Evolutionary conservation across 2,329 filamentous ascomycete species (phyloP).

Genomic region (Furcasterigmium furcatum): DNA sequence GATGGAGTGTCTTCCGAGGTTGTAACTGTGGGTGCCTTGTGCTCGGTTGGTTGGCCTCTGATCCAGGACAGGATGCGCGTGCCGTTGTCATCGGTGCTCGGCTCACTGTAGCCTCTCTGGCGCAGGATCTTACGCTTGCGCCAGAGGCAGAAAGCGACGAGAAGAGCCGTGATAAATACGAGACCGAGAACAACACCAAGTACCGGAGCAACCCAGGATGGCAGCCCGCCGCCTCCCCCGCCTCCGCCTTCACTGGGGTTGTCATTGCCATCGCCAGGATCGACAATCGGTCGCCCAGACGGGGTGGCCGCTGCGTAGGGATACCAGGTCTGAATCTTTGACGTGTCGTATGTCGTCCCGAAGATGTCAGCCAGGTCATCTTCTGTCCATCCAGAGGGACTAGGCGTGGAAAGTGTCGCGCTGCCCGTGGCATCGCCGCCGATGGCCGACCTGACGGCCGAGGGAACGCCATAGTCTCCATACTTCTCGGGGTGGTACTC

Average conservation of each 20-base stretch:
- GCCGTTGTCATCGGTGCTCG: conserved; percentile 41
- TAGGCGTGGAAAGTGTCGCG: conserved; percentile 66
- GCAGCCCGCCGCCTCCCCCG: conserved; percentile 36
- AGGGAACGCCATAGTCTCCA: conserved; percentile 67
- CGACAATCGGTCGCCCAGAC: conserved; percentile 18
- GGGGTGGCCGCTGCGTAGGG: conserved; percentile 46
- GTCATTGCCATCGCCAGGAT: conserved; percentile 4
- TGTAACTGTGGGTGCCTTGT: conserved; percentile 42
- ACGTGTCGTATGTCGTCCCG: conserved; percentile 47
- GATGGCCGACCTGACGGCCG: conserved; percentile 59
- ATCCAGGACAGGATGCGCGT: conserved; percentile 52
- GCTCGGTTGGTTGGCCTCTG: conserved; percentile 34
- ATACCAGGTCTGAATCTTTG: conserved; percentile 57
- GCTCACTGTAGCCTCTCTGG: conserved; percentile 30
- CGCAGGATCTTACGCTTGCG: conserved; percentile 42
- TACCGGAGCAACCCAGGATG: conserved; percentile 58
- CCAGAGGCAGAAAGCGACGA: conserved; percentile 50
- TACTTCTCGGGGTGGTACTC: conserved; percentile 64
- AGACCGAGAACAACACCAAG: conserved; percentile 59
- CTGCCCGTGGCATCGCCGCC: conserved; percentile 64
- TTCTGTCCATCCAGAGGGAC: conserved; percentile 52
- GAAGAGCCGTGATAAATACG: conserved; percentile 48
- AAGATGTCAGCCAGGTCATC: conserved; percentile 51
- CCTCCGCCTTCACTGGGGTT: too few relatives aligned
- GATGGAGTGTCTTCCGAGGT: conserved; percentile 35